Percentiles rank a stretch among this genome's conserved stretches.
These are phyloP conservation scores for Tritrichomonas musculus DNA, from an alignment of 208 protist species.

Conservation along the genomic window DNA sequence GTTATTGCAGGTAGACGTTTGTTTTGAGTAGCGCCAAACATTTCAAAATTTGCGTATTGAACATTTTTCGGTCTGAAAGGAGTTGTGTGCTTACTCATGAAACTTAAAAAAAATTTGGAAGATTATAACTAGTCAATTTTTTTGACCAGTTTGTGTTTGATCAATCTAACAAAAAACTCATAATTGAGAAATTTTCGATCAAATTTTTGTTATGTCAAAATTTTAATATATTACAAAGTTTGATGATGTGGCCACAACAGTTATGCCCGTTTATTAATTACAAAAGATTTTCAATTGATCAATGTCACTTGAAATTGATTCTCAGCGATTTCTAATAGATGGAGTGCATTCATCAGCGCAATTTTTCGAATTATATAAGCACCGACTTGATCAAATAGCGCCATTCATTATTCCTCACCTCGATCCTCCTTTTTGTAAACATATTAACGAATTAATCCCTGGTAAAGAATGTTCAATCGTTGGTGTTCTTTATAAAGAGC, in stretches of 20 bases:
- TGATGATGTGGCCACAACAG: too few relatives aligned
- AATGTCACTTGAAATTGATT: background rate
- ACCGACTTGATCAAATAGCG: background rate
- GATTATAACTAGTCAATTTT: too few relatives aligned
- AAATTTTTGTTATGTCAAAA: too few relatives aligned
- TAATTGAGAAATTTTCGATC: too few relatives aligned
- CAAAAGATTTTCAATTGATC: too few relatives aligned
- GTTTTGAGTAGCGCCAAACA: background rate
- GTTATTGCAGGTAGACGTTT: background rate
- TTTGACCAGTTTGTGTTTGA: too few relatives aligned
- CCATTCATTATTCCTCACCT: background rate
- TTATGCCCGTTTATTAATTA: too few relatives aligned
- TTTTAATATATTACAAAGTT: too few relatives aligned
- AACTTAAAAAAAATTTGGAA: too few relatives aligned
- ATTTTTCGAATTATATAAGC: background rate
- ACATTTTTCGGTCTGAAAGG: background rate
- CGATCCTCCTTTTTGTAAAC: background rate
- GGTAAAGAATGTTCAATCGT: background rate
- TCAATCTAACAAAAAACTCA: too few relatives aligned
- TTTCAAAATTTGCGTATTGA: background rate
- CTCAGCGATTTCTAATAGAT: background rate
- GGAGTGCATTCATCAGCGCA: background rate
- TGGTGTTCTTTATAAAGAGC: constrained; percentile 18
- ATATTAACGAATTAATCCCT: background rate
- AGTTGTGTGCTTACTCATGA: too few relatives aligned